These are phyloP conservation scores for Candida chauliodis DNA, from an alignment of 805 yeast species.

Conservation along the genomic window DNA sequence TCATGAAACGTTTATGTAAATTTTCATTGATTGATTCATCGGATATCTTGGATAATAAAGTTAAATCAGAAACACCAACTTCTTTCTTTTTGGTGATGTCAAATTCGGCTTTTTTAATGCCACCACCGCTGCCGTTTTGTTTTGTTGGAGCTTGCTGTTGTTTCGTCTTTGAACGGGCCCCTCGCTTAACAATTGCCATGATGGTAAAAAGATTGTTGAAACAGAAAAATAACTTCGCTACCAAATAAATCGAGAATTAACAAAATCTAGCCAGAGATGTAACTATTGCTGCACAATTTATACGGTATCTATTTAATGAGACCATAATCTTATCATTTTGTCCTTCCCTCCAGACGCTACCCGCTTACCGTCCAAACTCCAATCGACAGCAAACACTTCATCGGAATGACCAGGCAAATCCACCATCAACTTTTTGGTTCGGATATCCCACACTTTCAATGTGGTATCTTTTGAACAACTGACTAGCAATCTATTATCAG, in stretches of 20 bases:
- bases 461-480: slow-evolving; percentile 96
- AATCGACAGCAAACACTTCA: slow-evolving; percentile 95
- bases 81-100: slow-evolving; percentile 87
- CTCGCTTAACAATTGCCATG: slow-evolving; percentile 79
- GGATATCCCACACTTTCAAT: slow-evolving; percentile 92
- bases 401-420: slow-evolving; percentile 96
- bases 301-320: no score
- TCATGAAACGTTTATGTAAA: slow-evolving; percentile 81
- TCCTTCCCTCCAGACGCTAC: slow-evolving; percentile 99
- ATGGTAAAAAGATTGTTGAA: slow-evolving; percentile 1
- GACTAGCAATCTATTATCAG: slow-evolving; percentile 86
- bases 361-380: slow-evolving; percentile 92
- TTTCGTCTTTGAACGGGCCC: slow-evolving; percentile 55
- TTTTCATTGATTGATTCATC: slow-evolving; percentile 93
- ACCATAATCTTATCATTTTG: slow-evolving; percentile 90
- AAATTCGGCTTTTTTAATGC: slow-evolving; percentile 82
- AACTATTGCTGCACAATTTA: no score
- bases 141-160: slow-evolving; percentile 54
- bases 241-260: background rate
- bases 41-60: slow-evolving; percentile 80
- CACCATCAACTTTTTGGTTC: slow-evolving; percentile 75
- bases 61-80: slow-evolving; percentile 96
- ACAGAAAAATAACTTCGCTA: background rate
- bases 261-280: no score
- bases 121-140: slow-evolving; percentile 22